Evolutionary conservation across 148 eudicot genomes (phyloP), one percentile per base, ranked within the genome.

Genomic region (Pouteria glomerata): DNA sequence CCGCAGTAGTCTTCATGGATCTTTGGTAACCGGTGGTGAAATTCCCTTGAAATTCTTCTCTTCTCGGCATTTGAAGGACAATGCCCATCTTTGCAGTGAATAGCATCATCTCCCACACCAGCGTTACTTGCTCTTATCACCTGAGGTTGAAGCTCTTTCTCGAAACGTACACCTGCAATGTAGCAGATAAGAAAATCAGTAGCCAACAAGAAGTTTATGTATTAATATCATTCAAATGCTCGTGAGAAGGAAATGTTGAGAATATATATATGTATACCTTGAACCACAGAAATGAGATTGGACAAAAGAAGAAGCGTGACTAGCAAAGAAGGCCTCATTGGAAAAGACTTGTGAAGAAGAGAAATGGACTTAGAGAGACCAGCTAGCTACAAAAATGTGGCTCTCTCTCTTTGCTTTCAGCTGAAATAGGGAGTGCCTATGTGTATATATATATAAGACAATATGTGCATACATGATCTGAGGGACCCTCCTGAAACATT

Each of bases 1-100:
- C 90, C 87, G 80, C 80, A 84, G 69, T 90, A 90, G 75, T 87
- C 91, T 87, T 90, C 96, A 76, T 85, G 82, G 62, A 84, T 79
- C 73, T 79, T 80, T 79, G 96, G 88, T 77, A 90, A 82, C 88
- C 78, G 76, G 33, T 88, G 86, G 61, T 82, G 82, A 60, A 74
- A 11, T 66, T 82, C 66, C 74, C 78, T 76, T 50, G 66, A 67
- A 39, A 70, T 51, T 69, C 79, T 82, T 68, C 78, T 81, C 79
- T 80, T 74, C 76, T 44, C 74, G 48, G 77, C 83, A 81, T 80
- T 80, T 74, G 80, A n/a, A n/a, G n/a, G 72, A 63, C 76, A 74
- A 39, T 75, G 53, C 11, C 53, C 65, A 24, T 69, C 73, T 76
- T 74, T 51, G 67, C 81, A 70, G 26, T 14, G 19, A 29, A 71